phyloP scores from a whole-genome alignment of 345 rosid species.

The Clarkia xantiana region DNA sequence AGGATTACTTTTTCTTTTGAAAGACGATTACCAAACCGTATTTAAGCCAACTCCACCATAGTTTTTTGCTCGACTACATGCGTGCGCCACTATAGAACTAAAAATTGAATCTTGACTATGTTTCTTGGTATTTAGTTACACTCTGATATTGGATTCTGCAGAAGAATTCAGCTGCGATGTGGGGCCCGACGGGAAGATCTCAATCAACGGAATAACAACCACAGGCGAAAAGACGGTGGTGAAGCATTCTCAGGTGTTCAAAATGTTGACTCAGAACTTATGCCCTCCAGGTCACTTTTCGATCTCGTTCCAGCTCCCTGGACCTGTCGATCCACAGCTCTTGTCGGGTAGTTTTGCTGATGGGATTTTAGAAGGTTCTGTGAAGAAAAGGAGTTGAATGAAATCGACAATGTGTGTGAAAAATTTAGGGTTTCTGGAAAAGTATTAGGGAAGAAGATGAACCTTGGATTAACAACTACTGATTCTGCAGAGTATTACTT shows the following conservation, averaged over 20 bases:
- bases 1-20: too few relatives aligned
- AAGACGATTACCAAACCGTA: too few relatives aligned
- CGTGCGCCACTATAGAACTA: neutral
- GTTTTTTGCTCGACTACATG: neutral
- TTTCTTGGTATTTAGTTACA: neutral
- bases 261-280: slow-evolving; percentile 56
- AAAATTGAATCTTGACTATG: neutral
- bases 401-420: too few relatives aligned
- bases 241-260: slow-evolving; percentile 40
- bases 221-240: slow-evolving; percentile 62
- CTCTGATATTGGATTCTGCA: slow-evolving; percentile 13
- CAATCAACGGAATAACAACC: slow-evolving; percentile 48
- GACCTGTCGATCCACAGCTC: slow-evolving; percentile 48
- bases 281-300: slow-evolving; percentile 69
- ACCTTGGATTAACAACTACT: too few relatives aligned
- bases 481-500: too few relatives aligned
- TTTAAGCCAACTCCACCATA: too few relatives aligned
- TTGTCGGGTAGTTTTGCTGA: slow-evolving; percentile 34
- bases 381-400: slow-evolving; percentile 29
- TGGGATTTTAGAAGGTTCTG: slow-evolving; percentile 64
- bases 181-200: slow-evolving; percentile 45
- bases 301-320: slow-evolving; percentile 52
- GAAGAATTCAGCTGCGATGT: slow-evolving; percentile 62
- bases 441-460: too few relatives aligned
- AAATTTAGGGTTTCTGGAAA: too few relatives aligned